Conservation (phyloP, 2,329 filamentous ascomycete genomes). For the Colletotrichum liriopes region DNA sequence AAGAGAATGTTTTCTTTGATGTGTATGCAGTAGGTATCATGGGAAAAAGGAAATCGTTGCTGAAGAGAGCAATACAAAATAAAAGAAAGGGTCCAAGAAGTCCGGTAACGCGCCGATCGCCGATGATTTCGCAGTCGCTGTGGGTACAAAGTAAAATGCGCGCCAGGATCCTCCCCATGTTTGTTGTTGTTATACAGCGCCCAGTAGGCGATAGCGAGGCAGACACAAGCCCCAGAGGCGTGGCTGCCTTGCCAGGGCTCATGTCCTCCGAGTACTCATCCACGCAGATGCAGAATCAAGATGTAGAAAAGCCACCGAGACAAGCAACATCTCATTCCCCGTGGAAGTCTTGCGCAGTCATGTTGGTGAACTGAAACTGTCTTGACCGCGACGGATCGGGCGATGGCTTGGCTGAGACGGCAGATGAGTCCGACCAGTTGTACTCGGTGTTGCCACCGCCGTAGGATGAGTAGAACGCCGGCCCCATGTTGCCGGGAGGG, state of each 20-base stretch:
- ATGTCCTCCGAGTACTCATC: neutral
- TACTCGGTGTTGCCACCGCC: slow-evolving; percentile 62
- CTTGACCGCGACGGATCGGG: slow-evolving; percentile 49
- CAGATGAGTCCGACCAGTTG: slow-evolving; percentile 65
- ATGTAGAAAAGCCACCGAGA: neutral
- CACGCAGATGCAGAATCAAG: neutral
- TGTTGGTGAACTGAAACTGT: slow-evolving; percentile 55
- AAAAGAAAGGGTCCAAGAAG: slow-evolving; percentile 11
- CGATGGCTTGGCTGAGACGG: slow-evolving; percentile 51
- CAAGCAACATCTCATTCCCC: slow-evolving; percentile 24
- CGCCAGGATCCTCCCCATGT: slow-evolving; percentile 10
- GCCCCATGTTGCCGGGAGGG: slow-evolving; percentile 58
- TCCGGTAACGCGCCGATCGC: slow-evolving; percentile 24
- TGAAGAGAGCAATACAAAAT: slow-evolving; percentile 4
- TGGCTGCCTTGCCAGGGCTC: neutral
- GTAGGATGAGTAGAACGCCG: slow-evolving; percentile 56
- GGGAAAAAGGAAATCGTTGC: slow-evolving; percentile 25
- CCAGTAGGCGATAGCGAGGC: neutral
- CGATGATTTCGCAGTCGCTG: slow-evolving; percentile 26
- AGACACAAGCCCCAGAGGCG: neutral
- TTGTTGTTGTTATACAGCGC: slow-evolving; percentile 30
- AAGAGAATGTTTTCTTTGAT: slow-evolving; percentile 30
- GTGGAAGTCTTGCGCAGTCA: slow-evolving; percentile 49
- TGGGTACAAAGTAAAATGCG: slow-evolving; percentile 18
- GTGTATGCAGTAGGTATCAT: slow-evolving; percentile 40